These are phyloP conservation scores for Nosema muscidifuracis DNA, from an alignment of 371 early-diverging fungal genomes.

Conservation along the genomic window DNA sequence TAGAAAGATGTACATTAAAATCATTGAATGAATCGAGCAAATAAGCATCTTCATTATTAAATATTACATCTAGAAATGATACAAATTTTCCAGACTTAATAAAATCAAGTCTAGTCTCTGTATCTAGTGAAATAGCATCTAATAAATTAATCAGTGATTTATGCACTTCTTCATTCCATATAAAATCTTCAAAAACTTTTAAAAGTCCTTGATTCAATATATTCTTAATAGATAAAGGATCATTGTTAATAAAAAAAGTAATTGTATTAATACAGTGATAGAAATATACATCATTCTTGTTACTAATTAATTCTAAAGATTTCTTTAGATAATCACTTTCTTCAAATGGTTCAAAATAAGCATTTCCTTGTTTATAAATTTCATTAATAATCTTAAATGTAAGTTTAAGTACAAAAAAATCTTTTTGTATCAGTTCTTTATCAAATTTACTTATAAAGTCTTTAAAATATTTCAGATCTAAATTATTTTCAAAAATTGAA, in stretches of 20 bases:
- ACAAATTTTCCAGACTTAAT: too few relatives aligned
- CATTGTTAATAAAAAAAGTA: not conserved
- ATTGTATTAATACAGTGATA: not conserved
- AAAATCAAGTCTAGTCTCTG: not conserved
- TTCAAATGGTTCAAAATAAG: constrained; percentile 12
- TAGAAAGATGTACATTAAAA: too few relatives aligned
- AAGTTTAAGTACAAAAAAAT: not conserved
- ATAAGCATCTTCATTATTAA: too few relatives aligned
- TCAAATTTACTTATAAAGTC: not conserved
- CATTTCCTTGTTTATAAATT: not conserved
- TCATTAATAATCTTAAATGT: constrained; percentile 3
- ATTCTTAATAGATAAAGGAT: not conserved
- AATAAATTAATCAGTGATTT: not conserved
- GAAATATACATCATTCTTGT: not conserved
- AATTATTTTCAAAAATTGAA: not conserved
- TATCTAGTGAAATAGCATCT: not conserved
- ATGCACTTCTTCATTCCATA: not conserved
- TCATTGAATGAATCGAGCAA: too few relatives aligned
- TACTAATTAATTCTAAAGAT: not conserved
- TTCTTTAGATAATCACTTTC: not conserved
- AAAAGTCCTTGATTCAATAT: not conserved
- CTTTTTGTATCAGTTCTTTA: not conserved
- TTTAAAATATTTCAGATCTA: constrained; percentile 1
- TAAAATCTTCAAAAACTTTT: not conserved
- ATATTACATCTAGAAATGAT: too few relatives aligned